A percentile compares a stretch with the other conserved stretches of the same genome.
Evolutionary conservation across 169 alveolate genomes (phyloP).

Genomic region (Eimeria tenella): DNA sequence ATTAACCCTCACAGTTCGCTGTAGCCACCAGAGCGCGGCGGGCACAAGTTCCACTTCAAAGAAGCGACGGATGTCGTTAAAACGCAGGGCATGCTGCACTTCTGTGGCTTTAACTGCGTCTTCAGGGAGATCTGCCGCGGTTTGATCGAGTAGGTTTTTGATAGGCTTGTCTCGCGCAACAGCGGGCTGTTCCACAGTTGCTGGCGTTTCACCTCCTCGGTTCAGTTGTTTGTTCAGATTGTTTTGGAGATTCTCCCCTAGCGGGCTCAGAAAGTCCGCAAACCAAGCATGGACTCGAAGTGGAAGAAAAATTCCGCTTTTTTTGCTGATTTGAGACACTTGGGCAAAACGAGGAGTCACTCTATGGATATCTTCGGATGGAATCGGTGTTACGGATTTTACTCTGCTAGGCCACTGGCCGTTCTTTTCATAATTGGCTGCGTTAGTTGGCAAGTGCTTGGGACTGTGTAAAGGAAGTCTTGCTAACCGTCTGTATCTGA

Average conservation of each 20-base stretch:
- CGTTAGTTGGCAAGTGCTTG: not conserved
- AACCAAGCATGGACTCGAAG: conserved; percentile 8
- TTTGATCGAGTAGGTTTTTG: not conserved
- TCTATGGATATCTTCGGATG: not conserved
- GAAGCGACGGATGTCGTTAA: conserved; percentile 26
- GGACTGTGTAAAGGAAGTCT: not conserved
- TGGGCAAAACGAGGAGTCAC: not conserved
- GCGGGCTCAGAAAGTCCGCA: not conserved
- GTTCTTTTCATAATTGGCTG: not conserved
- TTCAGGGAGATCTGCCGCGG: not conserved
- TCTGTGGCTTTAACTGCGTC: not conserved
- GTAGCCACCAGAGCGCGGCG: conserved; percentile 63
- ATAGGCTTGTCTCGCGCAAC: not conserved
- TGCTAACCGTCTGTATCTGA: conserved; percentile 35
- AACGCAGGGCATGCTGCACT: not conserved
- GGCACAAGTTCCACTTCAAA: conserved; percentile 43
- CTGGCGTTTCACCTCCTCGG: not conserved
- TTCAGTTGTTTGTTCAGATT: not conserved
- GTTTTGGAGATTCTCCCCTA: not conserved
- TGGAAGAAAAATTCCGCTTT: conserved; percentile 25
- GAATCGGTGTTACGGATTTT: not conserved
- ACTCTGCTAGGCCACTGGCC: not conserved
- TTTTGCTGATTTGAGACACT: conserved; percentile 26
- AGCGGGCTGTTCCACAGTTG: not conserved
- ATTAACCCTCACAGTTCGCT: conserved; percentile 8